These are phyloP conservation scores for Pichia terricola DNA, from an alignment of 1,139 yeast species.

Conservation along the genomic window DNA sequence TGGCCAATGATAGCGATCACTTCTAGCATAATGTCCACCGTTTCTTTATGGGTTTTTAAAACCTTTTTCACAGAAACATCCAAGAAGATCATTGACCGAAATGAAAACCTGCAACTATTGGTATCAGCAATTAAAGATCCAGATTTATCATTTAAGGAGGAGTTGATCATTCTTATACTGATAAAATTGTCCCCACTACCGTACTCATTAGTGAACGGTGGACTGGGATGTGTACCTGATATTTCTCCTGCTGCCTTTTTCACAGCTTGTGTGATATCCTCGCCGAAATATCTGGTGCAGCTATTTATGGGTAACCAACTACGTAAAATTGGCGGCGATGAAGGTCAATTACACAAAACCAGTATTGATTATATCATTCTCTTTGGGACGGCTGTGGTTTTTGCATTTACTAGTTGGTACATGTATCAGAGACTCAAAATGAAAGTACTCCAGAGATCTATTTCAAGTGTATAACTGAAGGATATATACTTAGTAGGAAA, in stretches of 20 bases:
- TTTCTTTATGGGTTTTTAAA: conserved; percentile 61
- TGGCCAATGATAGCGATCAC: conserved; percentile 70
- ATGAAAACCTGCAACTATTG: conserved; percentile 65
- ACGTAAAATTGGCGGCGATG: conserved; percentile 57
- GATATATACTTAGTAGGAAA: no score
- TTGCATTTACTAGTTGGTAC: conserved; percentile 59
- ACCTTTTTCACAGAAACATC: conserved; percentile 53
- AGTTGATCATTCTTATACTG: conserved; percentile 57
- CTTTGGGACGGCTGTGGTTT: conserved; percentile 32
- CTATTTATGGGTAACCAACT: conserved; percentile 74
- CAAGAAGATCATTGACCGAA: conserved; percentile 34
- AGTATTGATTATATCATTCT: conserved; percentile 44
- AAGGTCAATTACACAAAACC: conserved; percentile 25
- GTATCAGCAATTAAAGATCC: conserved; percentile 61
- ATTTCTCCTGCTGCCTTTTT: conserved; percentile 52
- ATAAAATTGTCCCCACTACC: conserved; percentile 88
- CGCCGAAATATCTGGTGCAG: conserved; percentile 75
- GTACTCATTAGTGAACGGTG: conserved; percentile 86
- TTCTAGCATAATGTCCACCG: conserved; percentile 63
- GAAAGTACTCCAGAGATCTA: conserved; percentile 27
- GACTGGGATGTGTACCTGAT: conserved; percentile 77
- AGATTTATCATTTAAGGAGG: conserved; percentile 34
- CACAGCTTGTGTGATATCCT: conserved; percentile 61
- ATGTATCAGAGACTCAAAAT: conserved; percentile 46
- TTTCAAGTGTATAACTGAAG: no score